Conservation (phyloP, 2,329 filamentous ascomycete species). For the Elsinoe arachidis region DNA sequence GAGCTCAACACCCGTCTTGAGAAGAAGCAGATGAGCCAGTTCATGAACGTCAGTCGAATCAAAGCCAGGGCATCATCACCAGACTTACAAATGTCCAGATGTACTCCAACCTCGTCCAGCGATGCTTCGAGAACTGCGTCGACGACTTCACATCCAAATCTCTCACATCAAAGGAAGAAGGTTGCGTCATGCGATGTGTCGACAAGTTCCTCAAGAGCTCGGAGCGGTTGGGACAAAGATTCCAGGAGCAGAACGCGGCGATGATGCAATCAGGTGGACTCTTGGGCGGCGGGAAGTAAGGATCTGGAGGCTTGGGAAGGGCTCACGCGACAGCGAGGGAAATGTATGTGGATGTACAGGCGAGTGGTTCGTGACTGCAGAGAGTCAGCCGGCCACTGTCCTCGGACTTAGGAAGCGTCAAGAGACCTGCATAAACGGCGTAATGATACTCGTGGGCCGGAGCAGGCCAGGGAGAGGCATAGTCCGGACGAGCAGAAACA, state of each 20-base stretch:
- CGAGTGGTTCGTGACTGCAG: not conserved
- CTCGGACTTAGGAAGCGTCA: no score
- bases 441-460: not conserved
- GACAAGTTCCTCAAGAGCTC: slow-evolving; percentile 92
- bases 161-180: slow-evolving; percentile 75
- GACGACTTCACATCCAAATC: slow-evolving; percentile 98
- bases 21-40: slow-evolving; percentile 97
- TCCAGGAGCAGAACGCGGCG: slow-evolving; percentile 64
- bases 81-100: slow-evolving; percentile 39
- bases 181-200: slow-evolving; percentile 89
- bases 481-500: not conserved
- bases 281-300: slow-evolving; percentile 18
- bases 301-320: not conserved
- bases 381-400: no score
- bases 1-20: slow-evolving; percentile 93
- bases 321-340: slow-evolving; percentile 2
- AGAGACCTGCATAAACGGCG: no score
- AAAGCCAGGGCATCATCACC: slow-evolving; percentile 3
- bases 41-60: slow-evolving; percentile 71
- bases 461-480: not conserved
- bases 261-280: slow-evolving; percentile 54
- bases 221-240: slow-evolving; percentile 83
- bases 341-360: not conserved
- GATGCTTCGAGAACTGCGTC: slow-evolving; percentile 95
- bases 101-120: slow-evolving; percentile 67